Conservation (phyloP, 2,329 filamentous ascomycete species). For the Calycina herbarum region DNA sequence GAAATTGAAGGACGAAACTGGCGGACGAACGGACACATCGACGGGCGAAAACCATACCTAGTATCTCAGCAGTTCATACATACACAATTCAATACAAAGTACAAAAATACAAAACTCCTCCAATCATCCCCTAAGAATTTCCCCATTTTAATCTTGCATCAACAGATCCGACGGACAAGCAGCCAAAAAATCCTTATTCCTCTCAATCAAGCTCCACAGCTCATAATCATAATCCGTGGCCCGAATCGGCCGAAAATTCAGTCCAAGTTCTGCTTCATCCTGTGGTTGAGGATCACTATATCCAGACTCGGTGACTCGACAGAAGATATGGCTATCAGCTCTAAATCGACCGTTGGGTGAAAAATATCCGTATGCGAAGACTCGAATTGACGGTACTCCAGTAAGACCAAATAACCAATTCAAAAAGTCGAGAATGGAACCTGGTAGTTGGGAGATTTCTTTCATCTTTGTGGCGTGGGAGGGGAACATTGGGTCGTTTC, state of each 20-base stretch:
- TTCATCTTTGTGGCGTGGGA: background rate
- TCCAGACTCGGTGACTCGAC: background rate
- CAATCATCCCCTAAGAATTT: no score
- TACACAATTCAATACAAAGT: no score
- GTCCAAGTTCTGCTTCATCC: background rate
- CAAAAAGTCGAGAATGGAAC: background rate
- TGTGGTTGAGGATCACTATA: background rate
- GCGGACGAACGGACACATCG: no score
- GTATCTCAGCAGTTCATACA: no score
- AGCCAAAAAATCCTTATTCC: background rate
- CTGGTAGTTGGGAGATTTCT: background rate
- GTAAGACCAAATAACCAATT: background rate
- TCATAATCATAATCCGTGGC: background rate
- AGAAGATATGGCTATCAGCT: slow-evolving; percentile 2
- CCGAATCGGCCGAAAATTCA: background rate
- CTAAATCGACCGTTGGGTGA: background rate
- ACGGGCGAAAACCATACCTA: no score
- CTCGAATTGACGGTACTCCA: background rate
- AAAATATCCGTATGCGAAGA: background rate
- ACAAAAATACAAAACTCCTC: no score
- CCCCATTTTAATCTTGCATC: background rate
- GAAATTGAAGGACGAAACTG: no score
- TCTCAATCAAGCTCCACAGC: background rate
- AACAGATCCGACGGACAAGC: background rate
- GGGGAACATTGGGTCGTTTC: background rate